Percentiles rank a stretch among this genome's conserved stretches.
Conservation (phyloP, 2,329 filamentous ascomycete genomes). For the Verticillium nonalfalfae region DNA sequence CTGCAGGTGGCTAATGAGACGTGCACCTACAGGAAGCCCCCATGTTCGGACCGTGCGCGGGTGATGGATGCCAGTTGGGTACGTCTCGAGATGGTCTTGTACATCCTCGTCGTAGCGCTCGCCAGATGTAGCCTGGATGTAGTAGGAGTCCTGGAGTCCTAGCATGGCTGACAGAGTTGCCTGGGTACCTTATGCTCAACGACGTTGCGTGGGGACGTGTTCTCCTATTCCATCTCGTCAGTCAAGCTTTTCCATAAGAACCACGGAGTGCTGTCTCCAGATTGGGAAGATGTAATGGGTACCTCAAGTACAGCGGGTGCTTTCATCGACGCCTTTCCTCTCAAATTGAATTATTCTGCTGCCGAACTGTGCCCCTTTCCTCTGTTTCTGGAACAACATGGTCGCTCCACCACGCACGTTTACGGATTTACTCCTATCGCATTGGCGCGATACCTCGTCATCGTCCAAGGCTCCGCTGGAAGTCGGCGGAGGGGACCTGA, state of each 20-base stretch:
- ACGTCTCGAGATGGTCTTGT: neutral
- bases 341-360: too few species aligned
- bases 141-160: neutral
- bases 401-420: neutral
- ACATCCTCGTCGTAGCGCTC: neutral
- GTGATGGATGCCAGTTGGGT: neutral
- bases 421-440: neutral
- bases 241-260: neutral
- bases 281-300: neutral
- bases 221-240: neutral
- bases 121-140: neutral
- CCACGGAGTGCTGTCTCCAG: neutral
- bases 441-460: neutral
- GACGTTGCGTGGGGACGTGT: neutral
- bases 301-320: neutral
- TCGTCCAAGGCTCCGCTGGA: neutral
- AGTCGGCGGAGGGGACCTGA: neutral
- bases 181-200: neutral
- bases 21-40: neutral
- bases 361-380: neutral
- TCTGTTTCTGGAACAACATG: neutral
- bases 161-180: too few species aligned
- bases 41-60: neutral
- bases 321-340: neutral
- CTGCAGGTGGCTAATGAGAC: neutral